Evolutionary conservation across 2,329 filamentous ascomycete genomes (phyloP).

Genomic region (Talaromyces verruculosus): DNA sequence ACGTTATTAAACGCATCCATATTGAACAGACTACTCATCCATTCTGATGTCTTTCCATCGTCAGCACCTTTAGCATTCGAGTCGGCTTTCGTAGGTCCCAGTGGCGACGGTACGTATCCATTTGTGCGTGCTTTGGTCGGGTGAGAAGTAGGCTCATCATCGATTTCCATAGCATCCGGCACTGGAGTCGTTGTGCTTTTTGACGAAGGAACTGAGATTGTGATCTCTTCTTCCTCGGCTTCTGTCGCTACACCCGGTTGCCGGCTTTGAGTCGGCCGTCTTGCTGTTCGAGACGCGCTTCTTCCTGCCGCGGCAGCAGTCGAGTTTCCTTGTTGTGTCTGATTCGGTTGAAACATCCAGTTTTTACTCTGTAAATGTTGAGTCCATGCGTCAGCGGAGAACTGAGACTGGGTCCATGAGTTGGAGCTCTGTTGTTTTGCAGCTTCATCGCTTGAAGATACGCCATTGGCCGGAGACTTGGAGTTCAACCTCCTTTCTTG

Average conservation of each 20-base stretch:
- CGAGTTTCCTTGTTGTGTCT: conserved; percentile 30
- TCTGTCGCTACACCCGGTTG: conserved; percentile 41
- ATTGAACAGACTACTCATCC: conserved; percentile 38
- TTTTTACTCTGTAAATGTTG: conserved; percentile 38
- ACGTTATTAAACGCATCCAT: conserved; percentile 53
- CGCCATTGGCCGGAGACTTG: conserved; percentile 21
- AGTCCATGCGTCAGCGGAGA: conserved; percentile 42
- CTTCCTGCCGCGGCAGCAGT: conserved; percentile 36
- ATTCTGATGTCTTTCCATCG: conserved; percentile 22
- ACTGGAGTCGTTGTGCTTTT: conserved; percentile 24
- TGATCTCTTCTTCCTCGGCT: conserved; percentile 40
- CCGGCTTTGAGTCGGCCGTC: conserved; percentile 32
- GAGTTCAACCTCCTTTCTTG: conserved; percentile 21
- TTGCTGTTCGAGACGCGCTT: conserved; percentile 32
- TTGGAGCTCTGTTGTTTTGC: conserved; percentile 29
- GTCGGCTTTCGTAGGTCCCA: conserved; percentile 19
- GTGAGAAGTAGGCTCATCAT: conserved; percentile 34
- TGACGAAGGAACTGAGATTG: conserved; percentile 27
- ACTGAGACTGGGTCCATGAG: conserved; percentile 38
- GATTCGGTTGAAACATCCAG: conserved; percentile 25
- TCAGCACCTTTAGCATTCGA: conserved; percentile 23
- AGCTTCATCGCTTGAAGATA: conserved; percentile 26
- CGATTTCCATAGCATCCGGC: conserved; percentile 50
- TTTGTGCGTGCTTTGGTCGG: conserved; percentile 18
- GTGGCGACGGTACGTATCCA: conserved; percentile 25